phyloP scores from a whole-genome alignment of 129 eudicot genomes.

The Lactuca saligna region DNA sequence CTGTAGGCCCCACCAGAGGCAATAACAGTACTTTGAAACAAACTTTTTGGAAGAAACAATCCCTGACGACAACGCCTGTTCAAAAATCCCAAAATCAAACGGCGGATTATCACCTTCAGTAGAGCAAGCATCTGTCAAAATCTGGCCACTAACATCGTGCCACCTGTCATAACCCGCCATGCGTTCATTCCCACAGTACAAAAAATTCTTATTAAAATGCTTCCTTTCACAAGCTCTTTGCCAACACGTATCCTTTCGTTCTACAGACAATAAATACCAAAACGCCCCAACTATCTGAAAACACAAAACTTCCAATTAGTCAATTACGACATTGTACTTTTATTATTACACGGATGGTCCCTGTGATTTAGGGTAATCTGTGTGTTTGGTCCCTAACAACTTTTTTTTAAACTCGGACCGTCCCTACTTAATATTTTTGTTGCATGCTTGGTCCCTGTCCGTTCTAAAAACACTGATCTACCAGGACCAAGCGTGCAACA shows the following conservation, averaged over 20 bases:
- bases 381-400: too few species aligned
- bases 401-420: too few species aligned
- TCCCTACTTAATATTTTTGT: too few species aligned
- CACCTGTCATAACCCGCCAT: slow-evolving; percentile 51
- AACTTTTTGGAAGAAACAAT: slow-evolving; percentile 67
- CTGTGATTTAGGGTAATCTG: too few species aligned
- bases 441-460: too few species aligned
- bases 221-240: slow-evolving; percentile 61
- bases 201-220: slow-evolving; percentile 40
- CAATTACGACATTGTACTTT: background rate
- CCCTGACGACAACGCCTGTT: slow-evolving; percentile 77
- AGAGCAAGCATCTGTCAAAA: slow-evolving; percentile 50
- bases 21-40: slow-evolving; percentile 81
- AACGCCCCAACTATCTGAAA: slow-evolving; percentile 95
- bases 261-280: slow-evolving; percentile 87
- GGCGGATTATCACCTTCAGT: slow-evolving; percentile 56
- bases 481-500: too few species aligned
- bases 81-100: slow-evolving; percentile 91
- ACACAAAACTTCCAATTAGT: background rate
- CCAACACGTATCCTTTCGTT: slow-evolving; percentile 92
- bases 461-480: too few species aligned
- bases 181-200: slow-evolving; percentile 80
- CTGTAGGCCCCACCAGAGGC: slow-evolving; percentile 99
- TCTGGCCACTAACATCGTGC: slow-evolving; percentile 53
- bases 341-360: too few species aligned